Conservation (phyloP, 2,329 filamentous ascomycete species). For the Aspergillus floridensis region DNA sequence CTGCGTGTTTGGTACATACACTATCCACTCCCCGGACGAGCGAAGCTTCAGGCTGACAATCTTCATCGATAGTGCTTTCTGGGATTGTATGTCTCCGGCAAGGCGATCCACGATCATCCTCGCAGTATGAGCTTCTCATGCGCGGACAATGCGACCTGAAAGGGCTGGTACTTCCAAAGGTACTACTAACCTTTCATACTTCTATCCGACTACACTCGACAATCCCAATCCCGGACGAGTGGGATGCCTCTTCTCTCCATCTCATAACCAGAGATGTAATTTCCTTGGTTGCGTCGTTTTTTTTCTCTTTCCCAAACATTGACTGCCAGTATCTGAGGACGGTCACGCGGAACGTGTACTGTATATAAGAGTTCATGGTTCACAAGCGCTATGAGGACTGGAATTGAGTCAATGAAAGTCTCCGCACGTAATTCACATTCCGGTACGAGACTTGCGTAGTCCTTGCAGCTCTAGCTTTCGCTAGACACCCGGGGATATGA, state of each 20-base stretch:
- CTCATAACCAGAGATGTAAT: too few species aligned
- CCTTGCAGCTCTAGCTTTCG: background rate
- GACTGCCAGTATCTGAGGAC: background rate
- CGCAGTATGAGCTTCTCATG: conserved; percentile 34
- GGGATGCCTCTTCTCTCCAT: background rate
- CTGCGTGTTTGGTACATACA: conserved; percentile 22
- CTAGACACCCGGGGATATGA: too few species aligned
- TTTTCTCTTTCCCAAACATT: too few species aligned
- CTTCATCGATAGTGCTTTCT: conserved; percentile 26
- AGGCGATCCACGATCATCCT: conserved; percentile 34
- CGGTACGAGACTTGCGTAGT: background rate
- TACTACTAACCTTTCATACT: background rate
- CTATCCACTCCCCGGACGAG: too few species aligned
- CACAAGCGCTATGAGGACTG: background rate
- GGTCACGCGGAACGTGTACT: background rate
- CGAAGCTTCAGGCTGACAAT: too few species aligned
- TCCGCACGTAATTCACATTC: background rate
- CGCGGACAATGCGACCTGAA: conserved; percentile 25
- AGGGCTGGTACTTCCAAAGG: background rate
- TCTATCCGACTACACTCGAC: background rate
- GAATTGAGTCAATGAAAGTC: background rate
- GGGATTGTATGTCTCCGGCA: conserved; percentile 36
- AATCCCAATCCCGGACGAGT: background rate
- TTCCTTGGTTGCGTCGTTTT: too few species aligned
- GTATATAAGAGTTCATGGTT: background rate